phyloP scores from a whole-genome alignment of 2,329 filamentous ascomycete genomes.

The Xylaria sp. region DNA sequence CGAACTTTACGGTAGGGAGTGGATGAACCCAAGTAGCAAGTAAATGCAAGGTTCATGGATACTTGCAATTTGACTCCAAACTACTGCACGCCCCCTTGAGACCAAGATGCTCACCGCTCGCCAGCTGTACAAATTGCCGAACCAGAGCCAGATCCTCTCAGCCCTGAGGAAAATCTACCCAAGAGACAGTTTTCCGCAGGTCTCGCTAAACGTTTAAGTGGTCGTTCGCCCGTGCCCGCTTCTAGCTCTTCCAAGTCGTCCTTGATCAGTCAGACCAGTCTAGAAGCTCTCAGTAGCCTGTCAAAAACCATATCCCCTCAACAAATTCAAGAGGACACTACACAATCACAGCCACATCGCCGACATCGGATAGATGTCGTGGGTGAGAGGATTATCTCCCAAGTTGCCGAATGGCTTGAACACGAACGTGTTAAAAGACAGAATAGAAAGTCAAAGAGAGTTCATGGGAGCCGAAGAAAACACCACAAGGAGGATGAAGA shows the following conservation, averaged over 20 bases:
- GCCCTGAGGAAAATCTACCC: constrained; percentile 44
- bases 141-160: constrained; percentile 46
- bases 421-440: constrained; percentile 74
- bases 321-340: constrained; percentile 33
- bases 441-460: constrained; percentile 56
- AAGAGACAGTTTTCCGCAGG: constrained; percentile 54
- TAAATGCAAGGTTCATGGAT: neutral
- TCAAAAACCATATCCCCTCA: constrained; percentile 36
- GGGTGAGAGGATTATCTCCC: constrained; percentile 67
- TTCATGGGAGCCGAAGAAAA: constrained; percentile 49
- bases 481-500: constrained; percentile 37
- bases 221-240: constrained; percentile 46
- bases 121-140: constrained; percentile 65
- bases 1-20: neutral
- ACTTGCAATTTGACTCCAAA: neutral
- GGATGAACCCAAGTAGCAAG: neutral
- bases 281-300: constrained; percentile 42
- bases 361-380: constrained; percentile 44
- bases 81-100: neutral
- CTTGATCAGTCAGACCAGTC: constrained; percentile 45
- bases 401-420: constrained; percentile 84
- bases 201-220: constrained; percentile 52
- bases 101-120: constrained; percentile 28
- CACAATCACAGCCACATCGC: constrained; percentile 36
- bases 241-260: constrained; percentile 53